Conservation (phyloP, 208 protist genomes). For the Crithidia expoeki region DNA sequence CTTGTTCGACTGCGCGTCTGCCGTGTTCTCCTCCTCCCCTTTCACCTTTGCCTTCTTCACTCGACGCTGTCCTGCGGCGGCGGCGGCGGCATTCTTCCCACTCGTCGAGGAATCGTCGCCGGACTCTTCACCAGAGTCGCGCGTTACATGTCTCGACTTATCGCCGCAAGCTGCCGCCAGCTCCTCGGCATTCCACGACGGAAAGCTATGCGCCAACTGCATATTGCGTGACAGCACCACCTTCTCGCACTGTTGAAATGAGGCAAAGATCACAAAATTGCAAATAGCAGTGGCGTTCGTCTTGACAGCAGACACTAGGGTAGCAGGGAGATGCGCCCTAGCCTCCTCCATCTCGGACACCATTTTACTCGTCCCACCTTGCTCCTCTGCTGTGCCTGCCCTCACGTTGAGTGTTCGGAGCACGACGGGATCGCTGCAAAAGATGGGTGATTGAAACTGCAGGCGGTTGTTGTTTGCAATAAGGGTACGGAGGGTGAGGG, state of each 20-base stretch:
- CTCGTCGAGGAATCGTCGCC: slow-evolving; percentile 3
- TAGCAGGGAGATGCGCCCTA: slow-evolving; percentile 11
- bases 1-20: slow-evolving; percentile 16
- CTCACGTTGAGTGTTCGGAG: background rate
- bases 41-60: background rate
- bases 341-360: background rate
- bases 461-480: slow-evolving; percentile 88
- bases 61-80: background rate
- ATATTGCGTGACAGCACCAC: slow-evolving; percentile 81
- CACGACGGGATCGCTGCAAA: background rate
- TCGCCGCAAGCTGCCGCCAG: slow-evolving; percentile 5
- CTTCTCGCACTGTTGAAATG: slow-evolving; percentile 63
- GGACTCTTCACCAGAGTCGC: slow-evolving; percentile 5
- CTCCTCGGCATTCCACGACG: slow-evolving; percentile 12
- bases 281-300: slow-evolving; percentile 28
- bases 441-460: slow-evolving; percentile 48
- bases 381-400: background rate
- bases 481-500: slow-evolving; percentile 62
- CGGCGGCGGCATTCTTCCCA: background rate
- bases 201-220: slow-evolving; percentile 43
- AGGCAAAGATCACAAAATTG: slow-evolving; percentile 59
- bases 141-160: slow-evolving; percentile 3
- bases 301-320: background rate
- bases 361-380: background rate
- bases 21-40: slow-evolving; percentile 11